These are phyloP conservation scores for Herpetomonas muscarum DNA, from an alignment of 208 protist genomes.

Conservation along the genomic window DNA sequence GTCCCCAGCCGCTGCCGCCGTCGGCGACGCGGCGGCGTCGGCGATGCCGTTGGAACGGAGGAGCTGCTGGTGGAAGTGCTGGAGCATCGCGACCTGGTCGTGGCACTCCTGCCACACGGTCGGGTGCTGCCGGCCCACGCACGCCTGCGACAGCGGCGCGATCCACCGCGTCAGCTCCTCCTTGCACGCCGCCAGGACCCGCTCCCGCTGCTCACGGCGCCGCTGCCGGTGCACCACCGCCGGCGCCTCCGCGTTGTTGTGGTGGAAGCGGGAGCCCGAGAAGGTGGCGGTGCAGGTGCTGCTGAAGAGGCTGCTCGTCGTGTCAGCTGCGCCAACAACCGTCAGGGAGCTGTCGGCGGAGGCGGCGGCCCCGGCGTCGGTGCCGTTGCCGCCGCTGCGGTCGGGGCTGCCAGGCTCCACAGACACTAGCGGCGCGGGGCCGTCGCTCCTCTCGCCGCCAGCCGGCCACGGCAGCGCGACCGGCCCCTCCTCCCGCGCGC, in stretches of 20 bases:
- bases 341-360: neutral
- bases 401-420: too few species aligned
- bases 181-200: slow-evolving; percentile 18
- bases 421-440: too few species aligned
- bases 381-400: neutral
- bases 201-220: slow-evolving; percentile 12
- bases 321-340: neutral
- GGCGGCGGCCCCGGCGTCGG: neutral
- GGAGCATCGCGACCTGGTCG: slow-evolving; percentile 27
- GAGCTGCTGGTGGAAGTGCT: slow-evolving; percentile 27
- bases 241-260: neutral
- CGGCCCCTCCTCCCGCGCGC: too few species aligned
- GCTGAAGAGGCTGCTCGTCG: neutral
- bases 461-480: too few species aligned
- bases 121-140: slow-evolving; percentile 22
- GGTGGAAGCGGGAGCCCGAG: neutral
- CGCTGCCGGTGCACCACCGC: slow-evolving; percentile 8
- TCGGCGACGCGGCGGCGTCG: neutral
- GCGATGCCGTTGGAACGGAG: slow-evolving; percentile 7
- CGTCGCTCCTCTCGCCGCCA: too few species aligned
- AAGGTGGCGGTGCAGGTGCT: neutral
- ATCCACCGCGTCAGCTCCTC: slow-evolving; percentile 41
- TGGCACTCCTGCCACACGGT: slow-evolving; percentile 32
- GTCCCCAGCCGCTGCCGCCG: neutral
- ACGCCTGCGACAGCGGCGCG: slow-evolving; percentile 25